Base-by-base conservation (phyloP, 805 yeast genomes). In the Candida multigemmis region DNA sequence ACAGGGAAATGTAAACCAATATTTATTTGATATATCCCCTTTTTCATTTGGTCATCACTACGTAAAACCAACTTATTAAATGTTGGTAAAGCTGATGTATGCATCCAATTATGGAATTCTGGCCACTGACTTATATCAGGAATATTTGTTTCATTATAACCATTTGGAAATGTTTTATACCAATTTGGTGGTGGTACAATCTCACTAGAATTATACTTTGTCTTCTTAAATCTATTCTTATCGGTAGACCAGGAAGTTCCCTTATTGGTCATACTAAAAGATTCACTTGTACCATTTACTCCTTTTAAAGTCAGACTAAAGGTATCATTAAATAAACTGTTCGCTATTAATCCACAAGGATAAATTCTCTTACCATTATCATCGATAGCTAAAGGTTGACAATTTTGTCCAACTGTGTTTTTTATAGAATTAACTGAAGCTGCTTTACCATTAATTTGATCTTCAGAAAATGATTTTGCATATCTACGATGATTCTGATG, bases 301-400 rank as follows among this genome's bases (percentile, higher is more conserved):
- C 51, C 63, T 5, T 16, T 26, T 14, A 62, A 46, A 4, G 63
- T 49, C 7, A 41, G 25, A 11, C 42, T 20, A 29, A 35, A 78
- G 0, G 91, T 79, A 43, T 82, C 94, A 50, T 82, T 82, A 55
- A 81, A 82, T 40, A 79, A 40, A 7, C 87, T 71, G 48, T 82
- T 82, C 11, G 94, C 91, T 44, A 82, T 81, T 33, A 82, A 59
- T 1, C 94, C 94, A 53, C 94, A 82, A 9, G 94, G 94, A 44
- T 82, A 82, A 35, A 68, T 67, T 27, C 58, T 68, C 51, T 54
- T 70, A 10, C 77, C 77, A 15, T 56, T 35, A 2, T 44, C 27
- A 33, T 60, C 48, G 2, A 38, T 27, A 6, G 60, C 46, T 32
- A 62, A 51, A 9, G 69, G 69, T 38, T 59, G 44, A 37, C 69